These are phyloP conservation scores for Waltergamsia citrina DNA, from an alignment of 2,329 filamentous ascomycete species.

Conservation along the genomic window DNA sequence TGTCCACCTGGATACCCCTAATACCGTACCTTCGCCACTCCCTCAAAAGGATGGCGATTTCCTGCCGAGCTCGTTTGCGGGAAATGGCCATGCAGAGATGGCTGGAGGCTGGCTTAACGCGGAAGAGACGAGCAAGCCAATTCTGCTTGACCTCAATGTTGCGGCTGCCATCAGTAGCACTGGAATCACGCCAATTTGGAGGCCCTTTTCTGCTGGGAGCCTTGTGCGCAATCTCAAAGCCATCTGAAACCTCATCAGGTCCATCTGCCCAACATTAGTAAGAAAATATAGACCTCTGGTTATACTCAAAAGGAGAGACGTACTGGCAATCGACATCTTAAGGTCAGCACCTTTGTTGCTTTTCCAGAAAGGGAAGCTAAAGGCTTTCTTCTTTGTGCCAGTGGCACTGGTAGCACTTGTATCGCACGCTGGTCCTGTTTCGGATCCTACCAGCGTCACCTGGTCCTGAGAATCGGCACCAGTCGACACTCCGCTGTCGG, in stretches of 20 bases:
- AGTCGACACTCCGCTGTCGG: conserved; percentile 5
- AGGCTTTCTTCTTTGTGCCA: conserved; percentile 38
- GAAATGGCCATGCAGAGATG: conserved; percentile 68
- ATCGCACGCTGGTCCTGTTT: conserved; percentile 3
- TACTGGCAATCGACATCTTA: conserved; percentile 35
- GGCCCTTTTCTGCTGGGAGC: background rate
- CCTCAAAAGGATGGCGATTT: conserved; percentile 63
- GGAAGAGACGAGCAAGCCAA: conserved; percentile 83
- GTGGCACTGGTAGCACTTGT: background rate
- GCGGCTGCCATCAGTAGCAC: conserved; percentile 17
- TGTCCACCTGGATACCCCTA: conserved; percentile 68
- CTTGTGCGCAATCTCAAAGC: conserved; percentile 1
- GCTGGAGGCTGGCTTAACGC: conserved; percentile 73
- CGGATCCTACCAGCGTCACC: background rate
- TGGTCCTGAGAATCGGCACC: conserved; percentile 4
- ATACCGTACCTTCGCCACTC: conserved; percentile 82
- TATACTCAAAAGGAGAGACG: conserved; percentile 9
- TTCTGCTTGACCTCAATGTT: conserved; percentile 64
- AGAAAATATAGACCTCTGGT: background rate
- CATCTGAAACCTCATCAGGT: background rate
- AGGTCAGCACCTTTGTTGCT: conserved; percentile 31
- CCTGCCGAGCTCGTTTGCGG: conserved; percentile 61
- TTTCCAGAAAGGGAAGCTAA: conserved; percentile 48
- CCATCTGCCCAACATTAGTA: conserved; percentile 1
- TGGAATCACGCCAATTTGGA: conserved; percentile 3